phyloP scores from a whole-genome alignment of 106 monocot genomes.

The Gastrodia elata region DNA sequence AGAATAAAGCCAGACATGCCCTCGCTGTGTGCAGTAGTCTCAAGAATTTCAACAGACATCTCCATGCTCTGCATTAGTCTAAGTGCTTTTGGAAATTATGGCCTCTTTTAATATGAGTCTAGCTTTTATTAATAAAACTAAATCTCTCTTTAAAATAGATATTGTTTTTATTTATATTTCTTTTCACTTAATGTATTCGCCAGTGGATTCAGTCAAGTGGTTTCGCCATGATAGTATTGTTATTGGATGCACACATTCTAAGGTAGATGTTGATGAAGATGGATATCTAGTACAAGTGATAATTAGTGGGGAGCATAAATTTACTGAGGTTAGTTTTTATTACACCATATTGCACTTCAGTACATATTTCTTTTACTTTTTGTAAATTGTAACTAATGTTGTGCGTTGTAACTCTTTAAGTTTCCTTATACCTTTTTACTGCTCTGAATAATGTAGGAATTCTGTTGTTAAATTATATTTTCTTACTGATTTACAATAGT shows the following conservation, averaged over 20 bases:
- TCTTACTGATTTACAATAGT: neutral
- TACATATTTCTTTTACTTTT: neutral
- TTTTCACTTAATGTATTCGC: conserved; percentile 6
- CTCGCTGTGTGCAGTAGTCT: neutral
- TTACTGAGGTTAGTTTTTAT: conserved; percentile 46
- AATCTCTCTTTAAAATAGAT: neutral
- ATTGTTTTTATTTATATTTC: neutral
- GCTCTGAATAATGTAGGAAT: no score
- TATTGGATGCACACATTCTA: conserved; percentile 58
- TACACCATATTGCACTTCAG: neutral
- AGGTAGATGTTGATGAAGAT: conserved; percentile 59
- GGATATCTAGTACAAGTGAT: conserved; percentile 77
- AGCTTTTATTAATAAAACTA: neutral
- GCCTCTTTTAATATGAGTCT: neutral
- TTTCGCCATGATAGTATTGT: conserved; percentile 62
- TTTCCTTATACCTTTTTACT: neutral
- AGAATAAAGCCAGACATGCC: neutral
- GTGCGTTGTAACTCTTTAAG: neutral
- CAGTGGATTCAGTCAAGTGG: conserved; percentile 91
- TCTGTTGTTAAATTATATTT: no score
- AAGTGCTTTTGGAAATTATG: neutral
- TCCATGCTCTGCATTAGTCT: neutral
- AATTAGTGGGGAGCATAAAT: conserved; percentile 21
- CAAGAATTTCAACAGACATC: no score
- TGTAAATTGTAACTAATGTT: neutral